Percentiles rank a stretch among this genome's conserved stretches.
phyloP scores from a whole-genome alignment of 805 yeast genomes.

The Wickerhamiella cacticola region DNA sequence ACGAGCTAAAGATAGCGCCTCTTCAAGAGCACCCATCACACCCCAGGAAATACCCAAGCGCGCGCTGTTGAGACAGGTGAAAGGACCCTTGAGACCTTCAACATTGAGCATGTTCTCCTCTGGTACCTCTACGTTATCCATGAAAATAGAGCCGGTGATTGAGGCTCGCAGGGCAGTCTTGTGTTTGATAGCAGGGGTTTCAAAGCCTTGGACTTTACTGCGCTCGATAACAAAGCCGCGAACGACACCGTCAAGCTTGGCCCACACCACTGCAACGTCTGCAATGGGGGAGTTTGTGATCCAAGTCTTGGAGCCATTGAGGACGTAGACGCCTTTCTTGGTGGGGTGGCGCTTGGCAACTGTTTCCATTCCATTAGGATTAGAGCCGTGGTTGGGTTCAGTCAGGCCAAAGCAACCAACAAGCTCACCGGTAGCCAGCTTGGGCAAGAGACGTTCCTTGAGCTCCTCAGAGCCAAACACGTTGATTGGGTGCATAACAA shows the following conservation, averaged over 20 bases:
- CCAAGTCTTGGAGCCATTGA: constrained; percentile 35
- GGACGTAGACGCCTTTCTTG: constrained; percentile 32
- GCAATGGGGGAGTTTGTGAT: constrained; percentile 39
- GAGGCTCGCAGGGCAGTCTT: constrained; percentile 33
- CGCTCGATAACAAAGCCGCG: constrained; percentile 36
- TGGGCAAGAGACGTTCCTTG: constrained; percentile 33
- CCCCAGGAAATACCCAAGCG: constrained; percentile 37
- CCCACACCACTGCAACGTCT: constrained; percentile 34
- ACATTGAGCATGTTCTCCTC: constrained; percentile 32
- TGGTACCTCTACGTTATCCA: constrained; percentile 36
- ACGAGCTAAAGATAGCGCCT: constrained; percentile 30
- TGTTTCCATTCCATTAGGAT: constrained; percentile 48
- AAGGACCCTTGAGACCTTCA: constrained; percentile 36
- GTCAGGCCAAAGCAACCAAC: constrained; percentile 54
- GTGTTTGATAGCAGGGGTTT: constrained; percentile 33
- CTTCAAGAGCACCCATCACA: constrained; percentile 35
- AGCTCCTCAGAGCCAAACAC: constrained; percentile 33
- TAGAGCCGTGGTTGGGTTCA: constrained; percentile 53
- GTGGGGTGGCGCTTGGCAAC: constrained; percentile 36
- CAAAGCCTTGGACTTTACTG: constrained; percentile 25
- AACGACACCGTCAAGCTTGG: constrained; percentile 34
- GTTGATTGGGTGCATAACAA: constrained; percentile 35
- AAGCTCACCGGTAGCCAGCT: constrained; percentile 33
- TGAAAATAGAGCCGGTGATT: constrained; percentile 34
- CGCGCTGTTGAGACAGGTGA: constrained; percentile 35